Evolutionary conservation across 495 filamentous ascomycete genomes (phyloP).

Genomic region (Penicillium subrubescens): DNA sequence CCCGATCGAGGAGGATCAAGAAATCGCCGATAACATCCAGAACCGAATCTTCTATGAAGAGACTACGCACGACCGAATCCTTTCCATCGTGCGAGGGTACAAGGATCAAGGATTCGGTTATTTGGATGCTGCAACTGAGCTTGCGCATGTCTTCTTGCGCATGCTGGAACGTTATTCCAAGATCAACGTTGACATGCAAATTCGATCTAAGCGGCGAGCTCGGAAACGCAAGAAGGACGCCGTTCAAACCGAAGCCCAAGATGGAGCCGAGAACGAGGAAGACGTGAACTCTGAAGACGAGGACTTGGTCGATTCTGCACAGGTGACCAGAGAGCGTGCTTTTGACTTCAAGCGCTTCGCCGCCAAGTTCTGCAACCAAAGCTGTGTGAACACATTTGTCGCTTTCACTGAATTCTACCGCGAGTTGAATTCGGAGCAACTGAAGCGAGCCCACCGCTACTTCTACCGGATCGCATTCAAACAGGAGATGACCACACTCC

Average conservation of each 20-base stretch:
- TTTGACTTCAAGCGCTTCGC: conserved; percentile 92
- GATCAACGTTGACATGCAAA: conserved; percentile 89
- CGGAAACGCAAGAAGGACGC: conserved; percentile 69
- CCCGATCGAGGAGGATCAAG: conserved; percentile 86
- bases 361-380: conserved; percentile 77
- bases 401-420: conserved; percentile 76
- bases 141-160: conserved; percentile 86
- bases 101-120: conserved; percentile 95
- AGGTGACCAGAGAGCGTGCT: conserved; percentile 75
- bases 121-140: conserved; percentile 88
- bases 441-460: conserved; percentile 93
- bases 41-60: conserved; percentile 98
- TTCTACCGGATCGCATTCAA: conserved; percentile 96
- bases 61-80: conserved; percentile 82
- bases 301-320: conserved; percentile 67
- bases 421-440: conserved; percentile 76
- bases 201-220: conserved; percentile 73
- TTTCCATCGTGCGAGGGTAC: conserved; percentile 76
- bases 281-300: conserved; percentile 73
- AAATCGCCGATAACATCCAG: conserved; percentile 97
- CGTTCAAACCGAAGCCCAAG: conserved; percentile 24
- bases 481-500: conserved; percentile 81
- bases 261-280: conserved; percentile 46
- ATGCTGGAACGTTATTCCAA: conserved; percentile 94
- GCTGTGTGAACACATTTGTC: conserved; percentile 87